Evolutionary conservation across 2,329 filamentous ascomycete genomes (phyloP).

Genomic region (Tolypocladium inflatum): DNA sequence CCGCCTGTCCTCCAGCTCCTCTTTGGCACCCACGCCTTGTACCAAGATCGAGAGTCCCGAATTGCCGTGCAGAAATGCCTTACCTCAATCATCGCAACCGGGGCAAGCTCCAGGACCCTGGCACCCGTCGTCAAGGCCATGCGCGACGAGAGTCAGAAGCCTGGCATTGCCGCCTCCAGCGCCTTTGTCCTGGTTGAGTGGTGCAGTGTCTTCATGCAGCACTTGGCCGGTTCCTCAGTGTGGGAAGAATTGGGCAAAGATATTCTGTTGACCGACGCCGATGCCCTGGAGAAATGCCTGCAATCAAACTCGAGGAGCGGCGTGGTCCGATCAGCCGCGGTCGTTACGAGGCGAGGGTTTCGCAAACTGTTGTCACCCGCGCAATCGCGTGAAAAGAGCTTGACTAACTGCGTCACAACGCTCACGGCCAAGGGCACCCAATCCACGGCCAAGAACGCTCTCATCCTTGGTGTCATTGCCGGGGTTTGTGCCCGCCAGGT

Average conservation of each 20-base stretch:
- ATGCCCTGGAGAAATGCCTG: constrained; percentile 69
- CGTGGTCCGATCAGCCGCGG: constrained; percentile 63
- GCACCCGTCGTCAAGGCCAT: constrained; percentile 57
- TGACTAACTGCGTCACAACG: constrained; percentile 52
- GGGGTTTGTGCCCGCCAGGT: constrained; percentile 72
- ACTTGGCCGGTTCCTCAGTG: constrained; percentile 49
- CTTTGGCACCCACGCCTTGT: constrained; percentile 80
- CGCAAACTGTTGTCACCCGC: constrained; percentile 59
- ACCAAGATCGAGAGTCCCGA: constrained; percentile 76
- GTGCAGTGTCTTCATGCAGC: constrained; percentile 71
- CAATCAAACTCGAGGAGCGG: constrained; percentile 52
- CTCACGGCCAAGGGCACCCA: constrained; percentile 60
- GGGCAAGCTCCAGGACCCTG: constrained; percentile 45
- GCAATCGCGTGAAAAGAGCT: constrained; percentile 45
- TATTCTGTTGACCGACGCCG: constrained; percentile 59
- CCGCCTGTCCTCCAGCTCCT: constrained; percentile 58
- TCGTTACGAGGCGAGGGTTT: constrained; percentile 70
- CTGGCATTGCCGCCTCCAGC: constrained; percentile 65
- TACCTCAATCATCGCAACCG: constrained; percentile 50
- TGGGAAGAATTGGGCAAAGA: constrained; percentile 59
- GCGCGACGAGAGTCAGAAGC: constrained; percentile 64
- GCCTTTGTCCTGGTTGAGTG: constrained; percentile 88
- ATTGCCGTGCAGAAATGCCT: constrained; percentile 77
- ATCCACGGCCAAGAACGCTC: constrained; percentile 59
- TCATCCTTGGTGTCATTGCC: constrained; percentile 76